Evolutionary conservation across 164 flowering plant species (phyloP).

Genomic region (Cinnamomum chago): DNA sequence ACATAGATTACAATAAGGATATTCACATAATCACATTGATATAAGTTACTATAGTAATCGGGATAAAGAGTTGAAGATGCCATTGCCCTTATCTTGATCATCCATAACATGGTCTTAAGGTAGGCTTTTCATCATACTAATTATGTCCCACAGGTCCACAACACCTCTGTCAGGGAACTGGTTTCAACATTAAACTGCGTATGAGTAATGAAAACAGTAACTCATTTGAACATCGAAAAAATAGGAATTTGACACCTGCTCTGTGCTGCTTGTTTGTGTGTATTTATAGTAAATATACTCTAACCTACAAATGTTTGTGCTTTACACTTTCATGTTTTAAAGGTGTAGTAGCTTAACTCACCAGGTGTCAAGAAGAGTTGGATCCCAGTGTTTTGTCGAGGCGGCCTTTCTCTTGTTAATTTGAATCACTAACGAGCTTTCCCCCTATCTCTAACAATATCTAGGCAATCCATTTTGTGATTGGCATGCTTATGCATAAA

Average conservation of each 20-base stretch:
- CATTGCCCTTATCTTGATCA: not conserved
- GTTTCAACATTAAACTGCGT: not conserved
- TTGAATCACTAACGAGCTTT: not conserved
- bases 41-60: not conserved
- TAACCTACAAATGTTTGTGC: not conserved
- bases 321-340: not conserved
- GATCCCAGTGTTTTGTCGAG: not conserved
- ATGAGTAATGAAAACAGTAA: not conserved
- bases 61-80: not conserved
- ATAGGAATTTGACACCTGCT: not conserved
- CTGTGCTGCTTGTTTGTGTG: not conserved
- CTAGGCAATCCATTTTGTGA: not conserved
- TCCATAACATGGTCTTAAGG: not conserved
- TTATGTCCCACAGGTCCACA: not conserved
- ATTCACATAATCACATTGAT: not conserved
- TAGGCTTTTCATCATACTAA: not conserved
- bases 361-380: not conserved
- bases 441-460: not conserved
- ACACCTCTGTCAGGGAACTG: not conserved
- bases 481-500: not conserved
- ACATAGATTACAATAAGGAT: not conserved
- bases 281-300: not conserved
- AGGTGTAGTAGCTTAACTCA: too few relatives aligned
- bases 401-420: not conserved
- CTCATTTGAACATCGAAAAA: not conserved